These are phyloP conservation scores for Diaporthe citrichinensis DNA, from an alignment of 2,329 filamentous ascomycete species.

Conservation along the genomic window DNA sequence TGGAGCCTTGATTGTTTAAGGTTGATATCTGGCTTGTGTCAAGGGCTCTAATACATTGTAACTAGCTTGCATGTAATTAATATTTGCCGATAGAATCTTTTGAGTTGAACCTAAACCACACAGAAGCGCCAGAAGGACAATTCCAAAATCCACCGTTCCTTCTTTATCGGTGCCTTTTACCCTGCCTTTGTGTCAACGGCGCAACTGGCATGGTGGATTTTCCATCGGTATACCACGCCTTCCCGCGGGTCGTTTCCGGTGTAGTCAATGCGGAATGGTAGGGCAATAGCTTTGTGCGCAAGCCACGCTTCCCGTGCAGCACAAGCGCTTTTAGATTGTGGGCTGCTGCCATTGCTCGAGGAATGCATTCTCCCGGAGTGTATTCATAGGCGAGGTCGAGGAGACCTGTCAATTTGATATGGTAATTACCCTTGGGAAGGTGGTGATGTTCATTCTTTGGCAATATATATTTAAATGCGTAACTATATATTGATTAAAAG, in stretches of 20 bases:
- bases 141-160: not conserved
- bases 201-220: not conserved
- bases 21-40: not conserved
- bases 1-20: not conserved
- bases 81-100: rapidly evolving
- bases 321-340: not conserved
- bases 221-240: not conserved
- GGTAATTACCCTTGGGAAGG: not conserved
- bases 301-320: not conserved
- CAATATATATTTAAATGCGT: not conserved
- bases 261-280: not conserved
- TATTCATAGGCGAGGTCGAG: too few species aligned
- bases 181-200: not conserved
- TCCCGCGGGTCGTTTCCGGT: not conserved
- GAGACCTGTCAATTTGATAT: too few species aligned
- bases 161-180: not conserved
- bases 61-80: too few species aligned
- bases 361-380: not conserved
- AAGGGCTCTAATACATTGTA: not conserved
- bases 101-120: not conserved
- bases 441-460: not conserved
- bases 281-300: not conserved
- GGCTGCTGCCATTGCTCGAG: not conserved
- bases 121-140: not conserved
- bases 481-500: not conserved